These are phyloP conservation scores for Coprinellus micaceus DNA, from an alignment of 768 basidiomycete species.

Conservation along the genomic window DNA sequence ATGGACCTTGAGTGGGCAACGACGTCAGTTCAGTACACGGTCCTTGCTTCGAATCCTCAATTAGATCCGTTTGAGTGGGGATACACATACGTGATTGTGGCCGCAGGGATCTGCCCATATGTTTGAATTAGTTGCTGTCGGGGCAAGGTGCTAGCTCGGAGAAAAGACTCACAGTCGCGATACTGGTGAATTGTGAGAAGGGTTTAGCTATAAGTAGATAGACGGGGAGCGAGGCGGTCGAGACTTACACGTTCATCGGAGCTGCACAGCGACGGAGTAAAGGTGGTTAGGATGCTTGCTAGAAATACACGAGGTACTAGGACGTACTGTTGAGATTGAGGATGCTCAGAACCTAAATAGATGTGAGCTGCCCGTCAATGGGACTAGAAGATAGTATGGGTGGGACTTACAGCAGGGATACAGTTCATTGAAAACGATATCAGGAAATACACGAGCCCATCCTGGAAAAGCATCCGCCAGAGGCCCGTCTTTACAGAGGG, in stretches of 20 bases:
- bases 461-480: slow-evolving; percentile 70
- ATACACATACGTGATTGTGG: slow-evolving; percentile 52
- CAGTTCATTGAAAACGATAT: slow-evolving; percentile 63
- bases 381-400: background rate
- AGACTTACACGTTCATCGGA: slow-evolving; percentile 58
- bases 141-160: slow-evolving; percentile 1
- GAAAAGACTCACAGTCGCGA: slow-evolving; percentile 44
- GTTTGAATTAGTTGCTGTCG: slow-evolving; percentile 6
- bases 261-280: slow-evolving; percentile 32
- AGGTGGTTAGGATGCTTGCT: slow-evolving; percentile 1
- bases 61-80: slow-evolving; percentile 1
- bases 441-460: slow-evolving; percentile 68
- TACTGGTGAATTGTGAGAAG: slow-evolving; percentile 27
- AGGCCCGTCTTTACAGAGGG: slow-evolving; percentile 55
- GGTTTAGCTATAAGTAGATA: slow-evolving; percentile 5
- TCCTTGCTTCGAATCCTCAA: too few species aligned
- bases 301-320: background rate
- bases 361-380: too few species aligned
- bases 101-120: slow-evolving; percentile 52
- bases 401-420: slow-evolving; percentile 55
- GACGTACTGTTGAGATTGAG: slow-evolving; percentile 57
- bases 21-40: background rate
- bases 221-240: slow-evolving; percentile 3
- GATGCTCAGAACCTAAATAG: slow-evolving; percentile 46
- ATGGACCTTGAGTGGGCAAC: slow-evolving; percentile 38